A percentile compares a stretch with the other conserved stretches of the same genome.
phyloP scores from a whole-genome alignment of 371 early-diverging fungal genomes.

The Actinomortierella ambigua region DNA sequence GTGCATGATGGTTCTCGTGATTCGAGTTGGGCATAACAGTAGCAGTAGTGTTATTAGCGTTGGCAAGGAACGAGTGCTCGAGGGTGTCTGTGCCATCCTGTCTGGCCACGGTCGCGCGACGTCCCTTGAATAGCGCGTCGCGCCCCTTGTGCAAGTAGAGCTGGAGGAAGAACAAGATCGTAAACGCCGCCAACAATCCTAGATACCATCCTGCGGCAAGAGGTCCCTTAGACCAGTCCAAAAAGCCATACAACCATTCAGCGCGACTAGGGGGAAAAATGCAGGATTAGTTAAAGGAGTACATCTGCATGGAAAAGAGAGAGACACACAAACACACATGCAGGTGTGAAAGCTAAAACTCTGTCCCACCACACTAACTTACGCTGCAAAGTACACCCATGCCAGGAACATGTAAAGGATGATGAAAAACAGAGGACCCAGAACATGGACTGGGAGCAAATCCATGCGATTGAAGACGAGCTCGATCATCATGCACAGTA shows the following conservation, averaged over 20 bases:
- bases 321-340: neutral
- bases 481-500: slow-evolving; percentile 30
- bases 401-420: slow-evolving; percentile 46
- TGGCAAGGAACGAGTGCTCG: neutral
- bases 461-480: slow-evolving; percentile 43
- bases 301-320: neutral
- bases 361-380: slow-evolving; percentile 4
- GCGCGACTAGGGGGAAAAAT: slow-evolving; percentile 15
- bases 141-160: slow-evolving; percentile 37
- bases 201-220: slow-evolving; percentile 39
- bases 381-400: slow-evolving; percentile 46
- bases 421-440: slow-evolving; percentile 36
- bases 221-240: slow-evolving; percentile 36
- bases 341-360: neutral
- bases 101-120: slow-evolving; percentile 17
- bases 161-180: slow-evolving; percentile 29
- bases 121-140: slow-evolving; percentile 11
- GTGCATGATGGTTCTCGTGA: no score
- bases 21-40: no score
- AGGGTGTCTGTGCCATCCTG: slow-evolving; percentile 20
- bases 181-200: slow-evolving; percentile 27
- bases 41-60: no score
- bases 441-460: slow-evolving; percentile 20
- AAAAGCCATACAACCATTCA: slow-evolving; percentile 40
- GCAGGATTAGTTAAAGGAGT: neutral